Conservation (phyloP, 2,329 filamentous ascomycete genomes). For the Colletotrichum godetiae region DNA sequence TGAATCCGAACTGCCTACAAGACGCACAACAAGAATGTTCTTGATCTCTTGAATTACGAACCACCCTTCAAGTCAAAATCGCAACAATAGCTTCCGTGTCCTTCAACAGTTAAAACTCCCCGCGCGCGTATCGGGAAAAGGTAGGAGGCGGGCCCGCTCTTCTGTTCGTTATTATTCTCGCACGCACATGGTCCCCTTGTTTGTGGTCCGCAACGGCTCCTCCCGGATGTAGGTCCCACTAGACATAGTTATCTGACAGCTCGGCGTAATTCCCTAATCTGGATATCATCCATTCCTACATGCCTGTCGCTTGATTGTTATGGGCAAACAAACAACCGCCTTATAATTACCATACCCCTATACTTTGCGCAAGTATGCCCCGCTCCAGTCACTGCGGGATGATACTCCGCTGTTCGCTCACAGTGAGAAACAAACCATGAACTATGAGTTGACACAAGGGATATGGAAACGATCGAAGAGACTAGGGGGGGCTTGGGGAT, state of each 20-base stretch:
- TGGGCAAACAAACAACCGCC: neutral
- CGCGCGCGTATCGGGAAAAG: neutral
- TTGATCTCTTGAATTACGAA: neutral
- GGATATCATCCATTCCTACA: neutral
- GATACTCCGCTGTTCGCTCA: neutral
- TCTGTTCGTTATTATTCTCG: constrained; percentile 1
- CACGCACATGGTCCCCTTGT: neutral
- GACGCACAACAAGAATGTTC: neutral
- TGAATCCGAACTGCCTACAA: neutral
- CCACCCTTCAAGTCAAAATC: neutral
- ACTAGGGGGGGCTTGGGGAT: neutral
- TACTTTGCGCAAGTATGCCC: neutral
- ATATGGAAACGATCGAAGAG: neutral
- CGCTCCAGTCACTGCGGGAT: neutral
- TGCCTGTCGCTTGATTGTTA: neutral
- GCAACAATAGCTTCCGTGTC: neutral
- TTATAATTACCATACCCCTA: neutral
- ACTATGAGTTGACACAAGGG: neutral
- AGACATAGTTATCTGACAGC: neutral
- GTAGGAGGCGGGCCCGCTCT: constrained; percentile 37
- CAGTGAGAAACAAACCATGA: neutral
- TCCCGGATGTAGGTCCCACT: neutral
- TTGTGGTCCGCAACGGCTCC: neutral
- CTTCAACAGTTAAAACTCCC: neutral
- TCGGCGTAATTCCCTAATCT: neutral